A percentile compares a stretch with the other conserved stretches of the same genome.
Evolutionary conservation across 345 rosid species (phyloP).

Genomic region (Bruguiera sexangula): DNA sequence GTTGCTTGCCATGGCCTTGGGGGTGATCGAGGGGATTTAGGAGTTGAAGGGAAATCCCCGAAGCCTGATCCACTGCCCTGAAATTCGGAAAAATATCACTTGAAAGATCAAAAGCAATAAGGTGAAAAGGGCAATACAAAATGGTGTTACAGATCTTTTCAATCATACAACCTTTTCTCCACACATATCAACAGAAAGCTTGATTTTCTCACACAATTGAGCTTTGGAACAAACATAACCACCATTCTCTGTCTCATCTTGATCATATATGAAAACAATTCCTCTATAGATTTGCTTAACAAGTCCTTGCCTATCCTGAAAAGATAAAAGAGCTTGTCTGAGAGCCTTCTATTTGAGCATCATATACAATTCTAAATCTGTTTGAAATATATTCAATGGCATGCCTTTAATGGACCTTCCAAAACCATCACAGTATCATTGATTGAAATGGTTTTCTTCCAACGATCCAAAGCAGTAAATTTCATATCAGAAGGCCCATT

Average conservation of each 20-base stretch:
- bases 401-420: conserved; percentile 82
- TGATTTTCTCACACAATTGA: conserved; percentile 72
- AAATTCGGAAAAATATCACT: conserved; percentile 16
- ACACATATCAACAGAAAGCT: conserved; percentile 36
- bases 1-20: conserved; percentile 54
- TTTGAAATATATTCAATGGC: conserved; percentile 4
- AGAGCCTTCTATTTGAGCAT: neutral
- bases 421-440: conserved; percentile 70
- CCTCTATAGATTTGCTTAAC: conserved; percentile 88
- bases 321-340: conserved; percentile 13
- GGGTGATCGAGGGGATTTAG: conserved; percentile 75
- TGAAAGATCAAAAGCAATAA: neutral
- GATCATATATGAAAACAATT: conserved; percentile 58
- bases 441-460: conserved; percentile 53
- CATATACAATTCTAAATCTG: neutral
- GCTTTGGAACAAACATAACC: conserved; percentile 81
- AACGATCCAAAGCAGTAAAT: conserved; percentile 71
- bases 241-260: conserved; percentile 72
- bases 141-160: neutral
- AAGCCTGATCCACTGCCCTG: conserved; percentile 57
- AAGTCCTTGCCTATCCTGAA: conserved; percentile 86
- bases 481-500: conserved; percentile 62
- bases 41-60: conserved; percentile 58
- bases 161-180: conserved; percentile 54
- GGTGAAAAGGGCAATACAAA: neutral